These are phyloP conservation scores for Blastobotrys capitulatus DNA, from an alignment of 1,139 yeast genomes.

Conservation along the genomic window DNA sequence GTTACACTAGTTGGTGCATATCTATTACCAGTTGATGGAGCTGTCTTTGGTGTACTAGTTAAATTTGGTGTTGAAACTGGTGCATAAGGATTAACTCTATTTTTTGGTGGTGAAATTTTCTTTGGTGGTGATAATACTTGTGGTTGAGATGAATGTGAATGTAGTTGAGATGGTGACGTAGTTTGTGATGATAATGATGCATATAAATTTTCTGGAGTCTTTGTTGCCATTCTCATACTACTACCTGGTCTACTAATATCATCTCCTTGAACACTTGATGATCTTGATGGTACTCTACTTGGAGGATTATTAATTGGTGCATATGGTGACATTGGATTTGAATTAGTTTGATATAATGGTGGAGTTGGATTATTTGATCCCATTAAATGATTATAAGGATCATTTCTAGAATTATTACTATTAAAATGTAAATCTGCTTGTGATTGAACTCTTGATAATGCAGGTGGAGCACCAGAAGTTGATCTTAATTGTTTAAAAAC, in stretches of 20 bases:
- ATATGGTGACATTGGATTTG: constrained; percentile 4
- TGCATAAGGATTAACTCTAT: constrained; percentile 7
- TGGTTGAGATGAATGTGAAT: background rate
- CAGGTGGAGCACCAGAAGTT: constrained; percentile 5
- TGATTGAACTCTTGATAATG: constrained; percentile 13
- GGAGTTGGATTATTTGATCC: background rate
- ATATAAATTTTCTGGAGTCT: constrained; percentile 6
- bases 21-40: constrained; percentile 10
- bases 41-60: background rate
- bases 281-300: constrained; percentile 5
- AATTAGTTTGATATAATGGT: background rate
- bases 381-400: background rate
- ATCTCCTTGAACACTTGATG: constrained; percentile 8
- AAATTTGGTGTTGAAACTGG: constrained; percentile 1
- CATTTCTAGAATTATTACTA: background rate
- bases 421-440: constrained; percentile 9
- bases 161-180: too few relatives aligned
- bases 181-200: background rate
- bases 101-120: background rate
- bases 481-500: constrained; percentile 15
- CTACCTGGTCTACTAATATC: constrained; percentile 6
- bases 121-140: background rate
- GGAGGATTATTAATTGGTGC: background rate
- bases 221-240: background rate
- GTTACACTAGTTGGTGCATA: background rate